Evolutionary conservation across 2,329 filamentous ascomycete species (phyloP), one percentile per base, ranked within the genome.

Genomic region (Epichloe elymi): DNA sequence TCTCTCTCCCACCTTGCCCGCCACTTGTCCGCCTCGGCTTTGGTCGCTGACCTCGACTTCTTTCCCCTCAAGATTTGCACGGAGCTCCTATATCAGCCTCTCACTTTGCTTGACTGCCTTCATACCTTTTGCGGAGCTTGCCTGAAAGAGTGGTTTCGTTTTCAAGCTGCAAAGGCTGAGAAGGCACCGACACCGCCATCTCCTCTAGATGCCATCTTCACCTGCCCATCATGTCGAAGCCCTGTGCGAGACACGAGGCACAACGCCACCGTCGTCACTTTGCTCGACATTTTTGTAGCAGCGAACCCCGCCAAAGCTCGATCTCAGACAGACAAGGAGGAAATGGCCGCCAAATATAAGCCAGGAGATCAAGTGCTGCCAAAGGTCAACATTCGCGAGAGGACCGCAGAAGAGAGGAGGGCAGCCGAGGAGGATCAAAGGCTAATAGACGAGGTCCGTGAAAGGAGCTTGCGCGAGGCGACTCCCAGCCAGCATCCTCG

Each of bases 111-210:
- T 66, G 88, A 95, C 72, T 95, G 89, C 65, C 79, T 95, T 43
- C 89, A 95, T 70, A 96, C 91, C 44, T 98, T 94, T 68, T 98
- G 93, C 72, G 93, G 90, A 56, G 86, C 87, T 39, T 98, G 93
- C 64, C 68, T 97, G 53, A 95, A 95, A 67, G 88, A 95, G 72
- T 98, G 93, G 93, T 98, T 97, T 65, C 73, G 75, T 56, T 93
- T 82, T 67, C 88, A 95, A 66, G 82, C 83, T 38, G 72, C 75
- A 33, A 73, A 74, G 14, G 77, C 76, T 42, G 77, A 76, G 56
- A 70, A 67, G 52, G 68, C 70, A 2, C 75, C 74, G 12, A 69
- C 69, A 11, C 70, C 73, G 41, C 74, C 79, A 55, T 58, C 72
- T 49, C 62, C 74, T 58, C 61, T 75, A 60, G 54, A 73, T 60